A percentile compares a stretch with the other conserved stretches of the same genome.
Evolutionary conservation across 768 basidiomycete species (phyloP).

Genomic region (Naganishia randhawae): DNA sequence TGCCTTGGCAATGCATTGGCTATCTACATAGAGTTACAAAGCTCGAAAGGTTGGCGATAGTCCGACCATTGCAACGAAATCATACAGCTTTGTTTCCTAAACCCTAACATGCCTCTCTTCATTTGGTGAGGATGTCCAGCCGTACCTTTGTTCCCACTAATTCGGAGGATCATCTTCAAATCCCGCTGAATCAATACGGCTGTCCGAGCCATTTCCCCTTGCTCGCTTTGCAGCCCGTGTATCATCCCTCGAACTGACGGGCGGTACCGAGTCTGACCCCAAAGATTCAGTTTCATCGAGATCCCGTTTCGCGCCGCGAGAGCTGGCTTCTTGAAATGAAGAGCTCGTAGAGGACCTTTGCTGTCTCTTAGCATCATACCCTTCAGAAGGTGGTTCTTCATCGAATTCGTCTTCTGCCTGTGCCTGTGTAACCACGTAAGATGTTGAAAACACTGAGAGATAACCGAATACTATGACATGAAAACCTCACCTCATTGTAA

Average conservation of each 20-base stretch:
- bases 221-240: neutral
- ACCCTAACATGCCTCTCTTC: too few species aligned
- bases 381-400: neutral
- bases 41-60: neutral
- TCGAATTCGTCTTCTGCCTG: conserved; percentile 14
- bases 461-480: neutral
- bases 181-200: neutral
- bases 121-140: too few species aligned
- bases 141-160: neutral
- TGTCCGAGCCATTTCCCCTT: neutral
- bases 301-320: conserved; percentile 13
- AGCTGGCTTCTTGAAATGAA: conserved; percentile 1
- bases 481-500: conserved; percentile 4
- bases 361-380: neutral
- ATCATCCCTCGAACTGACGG: neutral
- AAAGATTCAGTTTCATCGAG: neutral
- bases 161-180: neutral
- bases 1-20: too few species aligned
- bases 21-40: conserved; percentile 10
- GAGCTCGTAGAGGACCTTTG: conserved; percentile 8
- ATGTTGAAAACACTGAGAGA: neutral
- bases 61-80: neutral
- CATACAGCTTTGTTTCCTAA: neutral
- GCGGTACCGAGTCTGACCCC: too few species aligned
- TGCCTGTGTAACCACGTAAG: neutral